Evolutionary conservation across 1,284 basidiomycete genomes (phyloP).

Genomic region (Xerocomus amazonicus): DNA sequence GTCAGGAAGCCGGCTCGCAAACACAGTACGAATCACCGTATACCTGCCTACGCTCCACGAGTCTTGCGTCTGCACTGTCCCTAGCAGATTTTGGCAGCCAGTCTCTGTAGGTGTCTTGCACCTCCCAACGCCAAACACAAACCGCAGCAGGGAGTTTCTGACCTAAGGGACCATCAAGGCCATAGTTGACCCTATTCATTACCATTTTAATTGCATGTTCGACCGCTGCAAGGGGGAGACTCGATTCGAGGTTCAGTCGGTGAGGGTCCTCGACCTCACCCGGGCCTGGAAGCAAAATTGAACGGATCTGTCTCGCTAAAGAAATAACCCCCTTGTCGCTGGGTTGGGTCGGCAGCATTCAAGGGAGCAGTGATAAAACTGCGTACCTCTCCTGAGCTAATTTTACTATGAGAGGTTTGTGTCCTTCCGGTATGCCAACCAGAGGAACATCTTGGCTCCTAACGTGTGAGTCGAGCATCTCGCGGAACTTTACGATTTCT

Average conservation of each 20-base stretch:
- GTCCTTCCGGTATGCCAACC: constrained; percentile 56
- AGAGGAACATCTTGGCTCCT: constrained; percentile 47
- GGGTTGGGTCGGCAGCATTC: constrained; percentile 11
- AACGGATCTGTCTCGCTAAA: constrained; percentile 63
- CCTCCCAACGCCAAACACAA: constrained; percentile 88
- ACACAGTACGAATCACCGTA: constrained; percentile 15
- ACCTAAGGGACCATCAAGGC: constrained; percentile 51
- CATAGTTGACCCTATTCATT: constrained; percentile 70
- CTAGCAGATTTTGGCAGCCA: constrained; percentile 70
- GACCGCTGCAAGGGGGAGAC: constrained; percentile 48
- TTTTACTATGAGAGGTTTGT: constrained; percentile 74
- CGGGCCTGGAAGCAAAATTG: constrained; percentile 53
- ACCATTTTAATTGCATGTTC: constrained; percentile 60
- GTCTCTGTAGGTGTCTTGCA: constrained; percentile 50
- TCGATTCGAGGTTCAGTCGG: constrained; percentile 22
- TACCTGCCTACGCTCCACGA: constrained; percentile 66
- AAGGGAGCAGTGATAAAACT: background rate
- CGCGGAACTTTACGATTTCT: constrained; percentile 71
- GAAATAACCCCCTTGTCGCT: constrained; percentile 67
- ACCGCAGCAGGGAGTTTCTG: constrained; percentile 55
- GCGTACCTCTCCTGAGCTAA: constrained; percentile 75
- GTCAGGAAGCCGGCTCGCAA: constrained; percentile 2
- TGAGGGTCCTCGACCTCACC: constrained; percentile 50
- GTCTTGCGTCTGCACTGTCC: constrained; percentile 63
- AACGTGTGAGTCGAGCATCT: constrained; percentile 56